Evolutionary conservation across 2,329 filamentous ascomycete species (phyloP), one percentile per base, ranked within the genome.

Genomic region (Cercospora brassicicola): DNA sequence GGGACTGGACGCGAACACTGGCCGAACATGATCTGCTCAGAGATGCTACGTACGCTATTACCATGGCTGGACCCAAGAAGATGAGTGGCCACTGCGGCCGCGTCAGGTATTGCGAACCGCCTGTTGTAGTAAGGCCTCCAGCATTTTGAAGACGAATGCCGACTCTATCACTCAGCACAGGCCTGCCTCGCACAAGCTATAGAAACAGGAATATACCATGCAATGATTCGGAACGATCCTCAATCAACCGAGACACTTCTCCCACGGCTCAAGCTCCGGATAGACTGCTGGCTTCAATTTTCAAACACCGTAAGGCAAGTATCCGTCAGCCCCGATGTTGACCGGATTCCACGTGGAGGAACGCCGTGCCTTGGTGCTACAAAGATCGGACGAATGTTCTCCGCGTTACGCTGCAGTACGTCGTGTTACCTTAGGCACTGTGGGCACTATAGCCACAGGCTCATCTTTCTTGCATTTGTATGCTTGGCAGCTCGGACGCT

Each of bases 271-370:
- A 55, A 26, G 48, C 20, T 55, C 11, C 9, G 13, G 48, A 36
- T 18, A 28, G 23, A 5, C 28, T n/a, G 23, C 53, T 23, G 55
- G 55, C 55, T 36, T 36, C 55, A 23, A 20, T 20, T 13, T 23
- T 36, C 55, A 33, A 36, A 59, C 55, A 59, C 55, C 31, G 30
- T 36, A 31, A 59, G 15, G 55, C 55, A 59, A 23, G 28, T 33
- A 59, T 8, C 55, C 55, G 55, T 59, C 55, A 59, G 30, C 55
- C 55, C 55, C 55, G 55, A 59, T 59, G 55, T 59, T 59, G 6
- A 20, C 55, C 55, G 55, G n/a, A 36, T 23, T 13, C 31, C 55
- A 59, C 55, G 55, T 57, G 55, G 55, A 18, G 30, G 55, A 33
- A 57, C n/a, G 55, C 20, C 26, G 55, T 59, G 31, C 31, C 11